Evolutionary conservation across 2,329 filamentous ascomycete species (phyloP), one percentile per base, ranked within the genome.

Genomic region (Fusarium heterosporum): DNA sequence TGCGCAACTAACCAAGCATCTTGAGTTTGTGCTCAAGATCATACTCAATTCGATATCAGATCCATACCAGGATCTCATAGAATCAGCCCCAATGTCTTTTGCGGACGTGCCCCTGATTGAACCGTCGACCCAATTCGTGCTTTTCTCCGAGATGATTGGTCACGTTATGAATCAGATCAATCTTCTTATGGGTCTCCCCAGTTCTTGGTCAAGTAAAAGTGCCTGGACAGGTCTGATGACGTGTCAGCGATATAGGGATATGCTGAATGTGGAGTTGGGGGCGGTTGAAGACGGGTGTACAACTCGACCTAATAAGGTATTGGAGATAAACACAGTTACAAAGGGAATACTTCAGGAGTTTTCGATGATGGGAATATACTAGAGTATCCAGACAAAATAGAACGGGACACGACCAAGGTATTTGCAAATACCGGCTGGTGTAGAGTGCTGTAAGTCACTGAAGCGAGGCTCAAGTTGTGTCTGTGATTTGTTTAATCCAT

Each of bases 241-340:
- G 6, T 52, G 46, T 13, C 57, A 64, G 7, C 43, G 66, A 8
- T 67, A 72, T 26, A 66, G 64, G 11, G 59, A 70, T 19, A 61
- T 75, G 63, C 40, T 75, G 10, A 75, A 73, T 39, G 54, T 56
- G 11, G 73, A 75, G 52, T n/a, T 75, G 19, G 72, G 73, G 4
- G 46, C 43, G 17, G 69, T 72, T 4, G 68, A 73, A 5, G 65
- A 59, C 10, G 30, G 48, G 8, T 74, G 70, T 71, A 72, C 72
- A 3, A 58, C 64, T 4, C 54, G 72, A 9, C 72, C 72, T 4
- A 41, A 19, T 25, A 65, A 57, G 26, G 7, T 73, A 6, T 41
- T 73, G 17, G 70, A 73, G 17, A 46, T 59, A 19, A 66, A 58
- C n/a, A 65, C 28, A 29, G 29, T 55, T 36, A 64, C 60, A 8